phyloP scores from a whole-genome alignment of 345 rosid genomes.

The Aquilaria sinensis region DNA sequence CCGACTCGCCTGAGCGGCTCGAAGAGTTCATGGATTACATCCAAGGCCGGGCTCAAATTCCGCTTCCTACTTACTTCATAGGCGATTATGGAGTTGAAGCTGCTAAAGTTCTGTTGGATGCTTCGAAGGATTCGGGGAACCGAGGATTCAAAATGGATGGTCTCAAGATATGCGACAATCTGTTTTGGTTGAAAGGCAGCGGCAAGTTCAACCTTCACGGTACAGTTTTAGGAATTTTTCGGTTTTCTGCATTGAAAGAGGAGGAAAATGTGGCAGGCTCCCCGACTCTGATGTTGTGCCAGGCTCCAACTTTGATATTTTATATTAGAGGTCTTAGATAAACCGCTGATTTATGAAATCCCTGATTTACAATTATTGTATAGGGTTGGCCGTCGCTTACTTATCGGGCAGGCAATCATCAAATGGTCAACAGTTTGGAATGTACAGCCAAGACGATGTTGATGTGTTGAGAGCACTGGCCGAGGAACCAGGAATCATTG shows the following conservation, averaged over 20 bases:
- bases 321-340: too few relatives aligned
- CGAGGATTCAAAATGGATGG: slow-evolving; percentile 92
- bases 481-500: slow-evolving; percentile 77
- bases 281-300: too few relatives aligned
- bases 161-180: slow-evolving; percentile 46
- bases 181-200: slow-evolving; percentile 87
- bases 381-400: slow-evolving; percentile 80
- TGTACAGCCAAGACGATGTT: slow-evolving; percentile 75
- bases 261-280: not conserved
- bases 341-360: too few relatives aligned
- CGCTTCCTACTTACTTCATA: slow-evolving; percentile 78
- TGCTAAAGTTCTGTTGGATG: slow-evolving; percentile 43
- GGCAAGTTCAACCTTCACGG: slow-evolving; percentile 79
- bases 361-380: slow-evolving; percentile 21
- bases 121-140: slow-evolving; percentile 45
- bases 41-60: slow-evolving; percentile 61
- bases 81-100: slow-evolving; percentile 80
- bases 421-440: slow-evolving; percentile 58
- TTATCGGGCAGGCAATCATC: slow-evolving; percentile 69
- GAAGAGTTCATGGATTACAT: slow-evolving; percentile 54
- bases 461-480: slow-evolving; percentile 90
- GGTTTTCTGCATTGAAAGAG: too few relatives aligned
- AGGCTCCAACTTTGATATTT: too few relatives aligned
- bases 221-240: slow-evolving; percentile 10
- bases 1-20: slow-evolving; percentile 47